Base-by-base conservation (phyloP, 345 rosid genomes). In the Trapa bicornis region DNA sequence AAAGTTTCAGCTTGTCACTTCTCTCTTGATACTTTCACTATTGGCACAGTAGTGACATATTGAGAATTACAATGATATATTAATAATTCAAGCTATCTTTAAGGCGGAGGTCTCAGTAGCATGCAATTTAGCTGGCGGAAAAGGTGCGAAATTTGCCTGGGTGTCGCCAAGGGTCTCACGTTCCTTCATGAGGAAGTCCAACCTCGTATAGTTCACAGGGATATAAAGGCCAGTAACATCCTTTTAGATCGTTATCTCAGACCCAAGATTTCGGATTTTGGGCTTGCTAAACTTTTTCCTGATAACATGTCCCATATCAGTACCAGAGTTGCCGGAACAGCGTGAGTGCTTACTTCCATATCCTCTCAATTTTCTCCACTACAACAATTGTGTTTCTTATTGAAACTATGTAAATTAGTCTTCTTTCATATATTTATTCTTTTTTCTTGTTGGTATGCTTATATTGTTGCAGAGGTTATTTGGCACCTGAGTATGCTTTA, bases 401-500 rank as follows among this genome's bases (percentile, higher is more conserved):
- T 65, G 4, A 58, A 65, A 33, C 47, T 65, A 32, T 47, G 50
- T 48, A 37, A 62, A 67, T 13, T 9, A 29, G 47, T 61, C 33
- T 57, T 58, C 29, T 6, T 37, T 11, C 3, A 37, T 57, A 32
- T 43, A 16, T 9, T 35, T 22, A 22, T 22, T 22, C 0, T 22
- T 22, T 60, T 63, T 7, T 37, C 47, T 39, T 2, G 29, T 38
- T 75, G 37, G 43, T 61, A 4, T 72, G 57, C 15, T 62, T 52
- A 68, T 53, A 43, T 68, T 61, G 47, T 39, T 67, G 16, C 70
- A 88, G 91, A 74, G 94, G 94, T 61, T 88, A 88, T 75, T 71
- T 88, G 15, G 94, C 94, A 43, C 94, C 94, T 5, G 94, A 88
- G 70, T 88, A 88, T 70, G 94, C 91, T 6, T 64, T 85, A 67